These are phyloP conservation scores for Mimosa bimucronata DNA, from an alignment of 306 rosid genomes.

Conservation along the genomic window DNA sequence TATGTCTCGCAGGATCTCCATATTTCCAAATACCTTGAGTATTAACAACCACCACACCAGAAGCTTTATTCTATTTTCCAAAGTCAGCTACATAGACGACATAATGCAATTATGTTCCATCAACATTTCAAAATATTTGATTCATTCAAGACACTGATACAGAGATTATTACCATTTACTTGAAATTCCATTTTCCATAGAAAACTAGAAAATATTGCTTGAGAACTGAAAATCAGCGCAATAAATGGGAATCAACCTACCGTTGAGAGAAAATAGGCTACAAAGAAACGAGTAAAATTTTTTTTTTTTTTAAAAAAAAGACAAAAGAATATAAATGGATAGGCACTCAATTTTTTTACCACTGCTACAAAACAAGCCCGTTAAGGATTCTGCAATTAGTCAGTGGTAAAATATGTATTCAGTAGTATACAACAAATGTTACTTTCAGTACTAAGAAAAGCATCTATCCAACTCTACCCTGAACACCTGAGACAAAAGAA, in stretches of 20 bases:
- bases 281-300: slow-evolving; percentile 11
- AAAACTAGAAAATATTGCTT: not conserved
- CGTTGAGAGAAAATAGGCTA: slow-evolving; percentile 34
- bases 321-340: slow-evolving; percentile 32
- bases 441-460: slow-evolving; percentile 25
- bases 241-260: not conserved
- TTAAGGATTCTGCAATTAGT: slow-evolving; percentile 36
- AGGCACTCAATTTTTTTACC: slow-evolving; percentile 38
- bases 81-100: not conserved
- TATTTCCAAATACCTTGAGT: not conserved
- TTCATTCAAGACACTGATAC: not conserved
- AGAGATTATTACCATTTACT: not conserved
- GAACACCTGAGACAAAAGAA: slow-evolving; percentile 26
- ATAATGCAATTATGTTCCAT: too few relatives aligned
- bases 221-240: not conserved
- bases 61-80: not conserved
- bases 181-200: not conserved
- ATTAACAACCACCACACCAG: not conserved
- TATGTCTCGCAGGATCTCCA: not conserved
- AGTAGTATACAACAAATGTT: slow-evolving; percentile 44
- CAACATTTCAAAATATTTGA: too few relatives aligned
- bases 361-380: slow-evolving; percentile 40
- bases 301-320: too few relatives aligned
- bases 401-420: slow-evolving; percentile 36
- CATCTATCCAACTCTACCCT: slow-evolving; percentile 37